Percentiles rank a stretch among this genome's conserved stretches.
Evolutionary conservation across 2,329 filamentous ascomycete species (phyloP).

Genomic region (Fusarium sp.): DNA sequence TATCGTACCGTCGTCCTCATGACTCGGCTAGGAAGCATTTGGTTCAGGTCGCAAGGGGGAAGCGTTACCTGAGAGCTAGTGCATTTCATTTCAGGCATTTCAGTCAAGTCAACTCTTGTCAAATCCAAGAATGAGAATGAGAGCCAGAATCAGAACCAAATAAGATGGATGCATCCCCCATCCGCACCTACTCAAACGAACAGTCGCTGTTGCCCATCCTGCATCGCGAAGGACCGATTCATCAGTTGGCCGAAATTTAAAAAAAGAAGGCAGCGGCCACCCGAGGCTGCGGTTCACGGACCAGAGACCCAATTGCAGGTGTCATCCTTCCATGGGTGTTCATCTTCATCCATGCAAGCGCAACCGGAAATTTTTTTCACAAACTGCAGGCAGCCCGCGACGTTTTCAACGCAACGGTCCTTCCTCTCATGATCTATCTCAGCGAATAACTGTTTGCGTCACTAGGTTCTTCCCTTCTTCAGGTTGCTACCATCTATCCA

Average conservation of each 20-base stretch:
- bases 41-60: constrained; percentile 15
- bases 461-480: not conserved
- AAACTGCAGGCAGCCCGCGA: not conserved
- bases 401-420: constrained; percentile 5
- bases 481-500: not conserved
- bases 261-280: constrained; percentile 28
- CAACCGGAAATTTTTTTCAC: constrained; percentile 17
- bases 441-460: constrained; percentile 10
- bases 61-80: constrained; percentile 7
- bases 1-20: constrained; percentile 20
- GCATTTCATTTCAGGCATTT: not conserved
- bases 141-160: not conserved
- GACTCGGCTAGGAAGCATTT: constrained; percentile 24
- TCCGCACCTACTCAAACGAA: constrained; percentile 5
- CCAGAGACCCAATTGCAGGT: constrained; percentile 23
- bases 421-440: not conserved
- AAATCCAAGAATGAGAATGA: not conserved
- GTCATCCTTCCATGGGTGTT: constrained; percentile 21
- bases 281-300: constrained; percentile 29
- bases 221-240: constrained; percentile 1
- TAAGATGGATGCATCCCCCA: constrained; percentile 9
- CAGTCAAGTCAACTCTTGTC: not conserved
- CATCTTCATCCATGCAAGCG: constrained; percentile 23
- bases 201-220: not conserved
- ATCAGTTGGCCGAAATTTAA: not conserved